Evolutionary conservation across 2,329 filamentous ascomycete genomes (phyloP).

Genomic region (Ophiostoma tasmaniense): DNA sequence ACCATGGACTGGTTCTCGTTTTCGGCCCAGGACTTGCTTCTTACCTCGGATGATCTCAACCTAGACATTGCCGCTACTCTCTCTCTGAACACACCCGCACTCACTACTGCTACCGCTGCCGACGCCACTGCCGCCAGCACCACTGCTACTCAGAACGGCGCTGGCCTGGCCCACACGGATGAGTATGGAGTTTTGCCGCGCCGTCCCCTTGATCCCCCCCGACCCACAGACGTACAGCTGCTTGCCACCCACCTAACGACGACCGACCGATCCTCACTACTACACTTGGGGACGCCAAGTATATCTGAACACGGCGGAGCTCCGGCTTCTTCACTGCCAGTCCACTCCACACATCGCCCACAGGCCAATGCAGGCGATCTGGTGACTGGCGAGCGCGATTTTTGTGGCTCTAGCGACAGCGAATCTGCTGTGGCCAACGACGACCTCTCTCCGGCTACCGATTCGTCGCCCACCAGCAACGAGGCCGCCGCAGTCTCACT

Average conservation of each 20-base stretch:
- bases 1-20: slow-evolving; percentile 17
- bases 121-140: neutral
- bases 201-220: slow-evolving; percentile 8
- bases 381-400: slow-evolving; percentile 8
- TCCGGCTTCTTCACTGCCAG: neutral
- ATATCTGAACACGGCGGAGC: neutral
- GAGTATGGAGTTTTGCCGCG: slow-evolving; percentile 11
- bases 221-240: neutral
- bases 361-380: neutral
- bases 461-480: neutral
- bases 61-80: slow-evolving; percentile 12
- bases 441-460: neutral
- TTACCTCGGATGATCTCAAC: slow-evolving; percentile 16
- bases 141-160: neutral
- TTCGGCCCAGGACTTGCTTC: slow-evolving; percentile 6
- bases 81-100: neutral
- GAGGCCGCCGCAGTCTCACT: neutral
- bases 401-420: neutral
- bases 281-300: neutral
- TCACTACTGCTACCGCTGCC: neutral
- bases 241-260: neutral
- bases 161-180: neutral
- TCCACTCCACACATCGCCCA: neutral
- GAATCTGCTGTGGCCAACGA: neutral
- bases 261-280: neutral